Evolutionary conservation across 2,329 filamentous ascomycete genomes (phyloP).

Genomic region (Colletotrichum somersetense): DNA sequence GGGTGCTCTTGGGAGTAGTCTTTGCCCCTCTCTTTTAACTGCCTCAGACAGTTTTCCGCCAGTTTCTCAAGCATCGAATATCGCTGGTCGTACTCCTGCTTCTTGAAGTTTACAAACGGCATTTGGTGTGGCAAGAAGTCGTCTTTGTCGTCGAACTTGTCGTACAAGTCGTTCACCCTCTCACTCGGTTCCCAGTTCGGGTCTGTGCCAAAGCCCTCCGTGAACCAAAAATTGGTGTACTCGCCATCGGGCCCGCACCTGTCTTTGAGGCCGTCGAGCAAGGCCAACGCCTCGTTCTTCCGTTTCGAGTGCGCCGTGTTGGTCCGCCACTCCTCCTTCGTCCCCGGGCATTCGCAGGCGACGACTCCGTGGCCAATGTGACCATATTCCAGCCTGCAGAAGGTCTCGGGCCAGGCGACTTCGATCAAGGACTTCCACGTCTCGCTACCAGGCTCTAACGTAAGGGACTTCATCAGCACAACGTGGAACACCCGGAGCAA

Average conservation of each 20-base stretch:
- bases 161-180: neutral
- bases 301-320: slow-evolving; percentile 25
- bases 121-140: slow-evolving; percentile 24
- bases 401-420: slow-evolving; percentile 32
- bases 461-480: slow-evolving; percentile 7
- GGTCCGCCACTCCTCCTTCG: slow-evolving; percentile 28
- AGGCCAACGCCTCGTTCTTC: slow-evolving; percentile 27
- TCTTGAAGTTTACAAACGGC: slow-evolving; percentile 12
- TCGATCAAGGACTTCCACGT: slow-evolving; percentile 8
- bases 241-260: neutral
- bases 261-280: slow-evolving; percentile 4
- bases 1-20: slow-evolving; percentile 11
- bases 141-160: neutral
- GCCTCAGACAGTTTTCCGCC: neutral
- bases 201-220: neutral
- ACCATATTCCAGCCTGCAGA: slow-evolving; percentile 2
- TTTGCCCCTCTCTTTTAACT: neutral
- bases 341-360: slow-evolving; percentile 19
- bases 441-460: neutral
- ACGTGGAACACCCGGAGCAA: slow-evolving; percentile 8
- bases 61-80: neutral
- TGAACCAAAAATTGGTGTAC: neutral
- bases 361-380: slow-evolving; percentile 9
- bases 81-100: neutral
- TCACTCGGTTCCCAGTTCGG: neutral